These are phyloP conservation scores for Liquidambar formosana DNA, from an alignment of 164 flowering plant species.

Conservation along the genomic window DNA sequence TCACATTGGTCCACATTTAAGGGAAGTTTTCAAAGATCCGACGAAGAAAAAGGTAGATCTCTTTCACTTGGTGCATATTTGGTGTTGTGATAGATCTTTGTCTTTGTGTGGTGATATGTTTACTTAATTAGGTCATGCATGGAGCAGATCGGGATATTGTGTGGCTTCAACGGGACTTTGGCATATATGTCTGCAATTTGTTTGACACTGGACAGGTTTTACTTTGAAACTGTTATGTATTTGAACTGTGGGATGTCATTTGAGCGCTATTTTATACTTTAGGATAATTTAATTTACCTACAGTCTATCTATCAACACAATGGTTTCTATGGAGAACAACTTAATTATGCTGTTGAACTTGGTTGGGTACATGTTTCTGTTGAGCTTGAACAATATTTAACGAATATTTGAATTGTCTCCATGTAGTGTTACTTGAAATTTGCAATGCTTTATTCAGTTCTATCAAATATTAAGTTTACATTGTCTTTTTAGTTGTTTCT, in stretches of 20 bases:
- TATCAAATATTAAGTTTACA: too few species aligned
- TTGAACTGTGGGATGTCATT: not conserved
- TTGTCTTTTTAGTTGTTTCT: too few species aligned
- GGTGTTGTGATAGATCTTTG: not conserved
- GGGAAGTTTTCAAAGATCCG: conserved; percentile 93
- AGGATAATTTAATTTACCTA: not conserved
- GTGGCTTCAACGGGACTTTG: conserved; percentile 98
- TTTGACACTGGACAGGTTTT: conserved; percentile 98
- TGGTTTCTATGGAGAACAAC: not conserved
- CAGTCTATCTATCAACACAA: too few species aligned
- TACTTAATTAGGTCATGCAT: conserved; percentile 80
- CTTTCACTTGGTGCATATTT: conserved; percentile 6
- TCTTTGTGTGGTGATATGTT: conserved; percentile 12
- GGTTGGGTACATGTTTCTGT: not conserved
- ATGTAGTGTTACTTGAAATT: too few species aligned
- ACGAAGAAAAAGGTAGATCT: conserved; percentile 72
- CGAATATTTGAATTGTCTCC: too few species aligned
- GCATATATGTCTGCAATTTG: conserved; percentile 91
- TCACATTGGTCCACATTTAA: conserved; percentile 83
- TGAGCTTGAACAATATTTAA: too few species aligned
- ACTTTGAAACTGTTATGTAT: not conserved
- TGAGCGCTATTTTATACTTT: not conserved
- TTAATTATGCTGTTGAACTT: not conserved
- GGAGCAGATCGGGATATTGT: conserved; percentile 92
- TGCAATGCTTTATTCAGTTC: too few species aligned